A percentile compares a stretch with the other conserved stretches of the same genome.
phyloP scores from a whole-genome alignment of 1,284 basidiomycete species.

The Marasmius tenuissimus region DNA sequence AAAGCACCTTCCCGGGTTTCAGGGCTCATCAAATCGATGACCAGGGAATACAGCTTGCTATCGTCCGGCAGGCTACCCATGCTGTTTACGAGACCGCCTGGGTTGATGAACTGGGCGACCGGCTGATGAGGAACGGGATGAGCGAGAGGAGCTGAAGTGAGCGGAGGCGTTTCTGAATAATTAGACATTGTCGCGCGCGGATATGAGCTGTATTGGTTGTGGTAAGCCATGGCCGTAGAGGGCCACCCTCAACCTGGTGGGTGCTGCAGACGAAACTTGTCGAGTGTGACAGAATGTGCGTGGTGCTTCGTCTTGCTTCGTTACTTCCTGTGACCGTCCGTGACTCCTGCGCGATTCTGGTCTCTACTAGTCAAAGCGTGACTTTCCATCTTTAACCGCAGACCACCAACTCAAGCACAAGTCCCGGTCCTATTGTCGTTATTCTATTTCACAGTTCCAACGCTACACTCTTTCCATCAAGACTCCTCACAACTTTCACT shows the following conservation, averaged over 20 bases:
- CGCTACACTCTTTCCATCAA: too few species aligned
- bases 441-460: too few species aligned
- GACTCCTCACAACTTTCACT: too few species aligned
- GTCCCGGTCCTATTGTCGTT: too few species aligned
- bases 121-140: not conserved
- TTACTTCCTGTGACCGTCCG: too few species aligned
- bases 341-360: too few species aligned
- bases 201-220: not conserved
- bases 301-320: too few species aligned
- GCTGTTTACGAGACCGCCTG: not conserved
- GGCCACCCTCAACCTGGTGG: not conserved
- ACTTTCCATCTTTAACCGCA: too few species aligned
- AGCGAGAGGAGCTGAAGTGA: not conserved
- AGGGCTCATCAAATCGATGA: conserved; percentile 82
- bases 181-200: not conserved
- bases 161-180: not conserved
- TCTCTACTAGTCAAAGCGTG: too few species aligned
- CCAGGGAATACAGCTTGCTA: conserved; percentile 79
- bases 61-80: conserved; percentile 56
- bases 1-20: conserved; percentile 83
- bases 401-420: too few species aligned
- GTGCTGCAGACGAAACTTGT: not conserved
- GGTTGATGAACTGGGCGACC: not conserved
- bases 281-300: too few species aligned
- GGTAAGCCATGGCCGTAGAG: not conserved